phyloP scores from a whole-genome alignment of 75 land plant genomes.

The Chamaecyparis obtusa region DNA sequence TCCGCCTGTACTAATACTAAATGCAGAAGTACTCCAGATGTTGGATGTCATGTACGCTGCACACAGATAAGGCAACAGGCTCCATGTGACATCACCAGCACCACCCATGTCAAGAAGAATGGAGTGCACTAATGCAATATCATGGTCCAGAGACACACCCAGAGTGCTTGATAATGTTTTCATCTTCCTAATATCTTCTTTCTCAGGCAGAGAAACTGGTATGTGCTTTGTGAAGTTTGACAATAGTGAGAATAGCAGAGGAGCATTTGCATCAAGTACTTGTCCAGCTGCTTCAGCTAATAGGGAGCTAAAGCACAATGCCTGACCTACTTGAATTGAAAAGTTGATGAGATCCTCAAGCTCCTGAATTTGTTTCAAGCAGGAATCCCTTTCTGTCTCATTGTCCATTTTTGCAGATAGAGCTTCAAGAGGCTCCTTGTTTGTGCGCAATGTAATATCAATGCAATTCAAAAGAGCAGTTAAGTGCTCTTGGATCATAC shows the following conservation, averaged over 20 bases:
- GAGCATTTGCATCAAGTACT: constrained; percentile 78
- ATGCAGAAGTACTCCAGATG: constrained; percentile 76
- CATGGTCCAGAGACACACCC: constrained; percentile 66
- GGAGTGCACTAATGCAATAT: constrained; percentile 63
- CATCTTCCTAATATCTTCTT: constrained; percentile 69
- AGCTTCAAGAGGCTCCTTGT: constrained; percentile 78
- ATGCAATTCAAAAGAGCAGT: constrained; percentile 79
- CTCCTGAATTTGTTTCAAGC: constrained; percentile 75
- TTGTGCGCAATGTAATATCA: constrained; percentile 79
- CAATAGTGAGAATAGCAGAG: constrained; percentile 73
- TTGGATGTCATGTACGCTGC: constrained; percentile 85
- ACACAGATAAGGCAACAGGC: constrained; percentile 78
- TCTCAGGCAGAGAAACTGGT: constrained; percentile 85
- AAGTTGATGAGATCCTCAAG: constrained; percentile 75
- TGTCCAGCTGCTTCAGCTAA: constrained; percentile 82
- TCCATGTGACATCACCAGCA: constrained; percentile 87
- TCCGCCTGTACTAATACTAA: constrained; percentile 80
- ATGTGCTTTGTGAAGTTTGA: constrained; percentile 66
- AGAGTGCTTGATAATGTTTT: constrained; percentile 60
- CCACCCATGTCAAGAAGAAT: constrained; percentile 61
- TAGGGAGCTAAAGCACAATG: constrained; percentile 72
- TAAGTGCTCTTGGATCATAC: constrained; percentile 67
- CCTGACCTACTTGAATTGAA: constrained; percentile 87
- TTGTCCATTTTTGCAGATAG: constrained; percentile 66
- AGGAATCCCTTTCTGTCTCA: constrained; percentile 55